Evolutionary conservation across 768 basidiomycete genomes (phyloP).

Genomic region (Suillus tomentosus): DNA sequence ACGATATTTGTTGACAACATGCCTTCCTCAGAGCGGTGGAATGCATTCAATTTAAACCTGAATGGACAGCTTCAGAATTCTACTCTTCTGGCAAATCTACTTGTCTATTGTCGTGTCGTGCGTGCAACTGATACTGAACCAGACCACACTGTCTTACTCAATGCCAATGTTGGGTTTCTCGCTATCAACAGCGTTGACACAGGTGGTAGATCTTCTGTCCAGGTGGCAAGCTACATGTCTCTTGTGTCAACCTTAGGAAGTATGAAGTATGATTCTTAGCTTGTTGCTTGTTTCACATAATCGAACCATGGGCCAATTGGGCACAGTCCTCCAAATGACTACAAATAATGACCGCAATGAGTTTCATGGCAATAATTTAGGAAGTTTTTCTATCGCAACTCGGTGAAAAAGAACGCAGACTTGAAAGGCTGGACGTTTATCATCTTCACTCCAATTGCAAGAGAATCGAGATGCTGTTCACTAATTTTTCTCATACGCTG

Average conservation of each 20-base stretch:
- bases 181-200: too few relatives aligned
- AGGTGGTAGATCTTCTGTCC: conserved; percentile 17
- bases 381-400: conserved; percentile 24
- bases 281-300: conserved; percentile 41
- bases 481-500: too few relatives aligned
- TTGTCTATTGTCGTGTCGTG: background rate
- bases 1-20: conserved; percentile 51
- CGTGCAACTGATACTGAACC: background rate
- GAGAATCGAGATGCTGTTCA: too few relatives aligned
- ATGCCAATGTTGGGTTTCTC: too few relatives aligned
- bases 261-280: conserved; percentile 29
- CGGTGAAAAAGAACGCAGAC: conserved; percentile 19
- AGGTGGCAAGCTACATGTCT: conserved; percentile 42
- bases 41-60: conserved; percentile 43
- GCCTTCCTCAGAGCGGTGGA: conserved; percentile 44
- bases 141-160: too few relatives aligned
- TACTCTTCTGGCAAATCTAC: conserved; percentile 49
- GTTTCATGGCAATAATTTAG: conserved; percentile 17
- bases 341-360: conserved; percentile 11
- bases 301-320: conserved; percentile 25
- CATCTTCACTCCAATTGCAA: too few relatives aligned
- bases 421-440: conserved; percentile 35
- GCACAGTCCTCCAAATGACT: conserved; percentile 24
- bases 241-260: conserved; percentile 37
- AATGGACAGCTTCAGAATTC: conserved; percentile 53